Conservation (phyloP, 1,284 basidiomycete genomes). For the Ceratobasidium sp. region DNA sequence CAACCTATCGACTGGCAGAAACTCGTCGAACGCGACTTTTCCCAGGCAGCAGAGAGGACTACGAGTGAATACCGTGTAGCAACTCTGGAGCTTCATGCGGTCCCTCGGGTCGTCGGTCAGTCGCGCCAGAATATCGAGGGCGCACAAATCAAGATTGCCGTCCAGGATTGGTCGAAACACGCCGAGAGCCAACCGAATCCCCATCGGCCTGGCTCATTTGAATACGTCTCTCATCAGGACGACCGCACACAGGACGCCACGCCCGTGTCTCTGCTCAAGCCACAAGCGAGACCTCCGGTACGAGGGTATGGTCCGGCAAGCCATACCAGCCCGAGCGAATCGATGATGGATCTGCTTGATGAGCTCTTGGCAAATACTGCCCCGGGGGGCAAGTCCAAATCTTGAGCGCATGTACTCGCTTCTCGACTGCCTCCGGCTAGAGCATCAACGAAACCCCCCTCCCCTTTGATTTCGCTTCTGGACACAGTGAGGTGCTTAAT, state of each 20-base stretch:
- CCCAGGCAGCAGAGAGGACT: conserved; percentile 49
- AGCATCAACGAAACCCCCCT: background rate
- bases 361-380: conserved; percentile 2
- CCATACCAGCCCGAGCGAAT: background rate
- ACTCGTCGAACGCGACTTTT: conserved; percentile 34
- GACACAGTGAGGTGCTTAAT: background rate
- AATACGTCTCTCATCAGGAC: conserved; percentile 54
- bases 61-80: conserved; percentile 55
- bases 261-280: conserved; percentile 9
- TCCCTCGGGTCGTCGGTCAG: conserved; percentile 55
- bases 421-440: background rate
- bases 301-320: background rate
- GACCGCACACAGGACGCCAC: conserved; percentile 14
- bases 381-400: background rate
- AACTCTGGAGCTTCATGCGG: conserved; percentile 52
- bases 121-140: conserved; percentile 38
- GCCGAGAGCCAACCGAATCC: conserved; percentile 46
- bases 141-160: conserved; percentile 36
- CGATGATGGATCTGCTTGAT: conserved; percentile 18
- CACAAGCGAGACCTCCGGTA: background rate
- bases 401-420: background rate
- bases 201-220: conserved; percentile 56
- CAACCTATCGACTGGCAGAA: conserved; percentile 43
- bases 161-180: conserved; percentile 22
- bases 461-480: background rate